Evolutionary conservation across 2,329 filamentous ascomycete genomes (phyloP).

Genomic region (Aspergillus fructus): DNA sequence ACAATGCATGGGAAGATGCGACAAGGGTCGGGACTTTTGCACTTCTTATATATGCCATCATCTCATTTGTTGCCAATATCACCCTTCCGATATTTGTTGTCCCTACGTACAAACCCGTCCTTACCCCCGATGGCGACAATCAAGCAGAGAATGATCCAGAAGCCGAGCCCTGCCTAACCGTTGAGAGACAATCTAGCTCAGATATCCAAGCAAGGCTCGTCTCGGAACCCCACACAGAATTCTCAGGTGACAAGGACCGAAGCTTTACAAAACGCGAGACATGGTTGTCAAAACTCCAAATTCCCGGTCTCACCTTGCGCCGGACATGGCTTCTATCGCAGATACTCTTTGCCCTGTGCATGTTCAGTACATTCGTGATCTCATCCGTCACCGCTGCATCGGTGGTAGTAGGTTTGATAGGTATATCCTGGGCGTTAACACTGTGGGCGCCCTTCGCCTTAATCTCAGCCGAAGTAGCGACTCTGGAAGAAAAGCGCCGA

Average conservation of each 20-base stretch:
- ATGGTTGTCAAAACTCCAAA: slow-evolving; percentile 63
- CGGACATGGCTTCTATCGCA: slow-evolving; percentile 84
- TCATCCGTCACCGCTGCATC: slow-evolving; percentile 70
- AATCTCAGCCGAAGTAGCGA: slow-evolving; percentile 88
- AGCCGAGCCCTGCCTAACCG: slow-evolving; percentile 18
- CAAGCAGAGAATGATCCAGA: slow-evolving; percentile 13
- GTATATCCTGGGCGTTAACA: slow-evolving; percentile 88
- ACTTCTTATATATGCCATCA: slow-evolving; percentile 81
- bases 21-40: slow-evolving; percentile 88
- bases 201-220: slow-evolving; percentile 31
- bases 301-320: slow-evolving; percentile 81
- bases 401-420: slow-evolving; percentile 74
- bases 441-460: slow-evolving; percentile 95
- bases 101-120: slow-evolving; percentile 62
- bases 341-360: slow-evolving; percentile 76
- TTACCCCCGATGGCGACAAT: slow-evolving; percentile 6
- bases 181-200: slow-evolving; percentile 32
- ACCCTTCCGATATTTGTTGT: slow-evolving; percentile 82
- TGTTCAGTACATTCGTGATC: slow-evolving; percentile 81
- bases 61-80: slow-evolving; percentile 78
- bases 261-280: slow-evolving; percentile 22
- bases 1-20: slow-evolving; percentile 76
- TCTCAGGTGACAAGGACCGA: slow-evolving; percentile 10
- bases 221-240: slow-evolving; percentile 31
- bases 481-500: slow-evolving; percentile 68